Conservation (phyloP, 2,329 filamentous ascomycete genomes). For the Fusarium compactum region DNA sequence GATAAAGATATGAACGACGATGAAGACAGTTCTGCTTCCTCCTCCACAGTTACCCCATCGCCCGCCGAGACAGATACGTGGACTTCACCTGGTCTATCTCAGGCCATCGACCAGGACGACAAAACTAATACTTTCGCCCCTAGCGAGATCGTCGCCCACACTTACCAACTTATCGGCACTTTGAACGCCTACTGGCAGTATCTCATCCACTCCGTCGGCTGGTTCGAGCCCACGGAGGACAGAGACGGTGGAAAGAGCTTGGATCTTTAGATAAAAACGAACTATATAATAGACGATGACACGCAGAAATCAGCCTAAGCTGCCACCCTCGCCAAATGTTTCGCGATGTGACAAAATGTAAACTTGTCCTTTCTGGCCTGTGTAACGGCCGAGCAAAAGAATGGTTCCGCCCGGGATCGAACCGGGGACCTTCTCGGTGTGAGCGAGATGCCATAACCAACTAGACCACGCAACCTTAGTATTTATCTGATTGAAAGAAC, state of each 20-base stretch:
- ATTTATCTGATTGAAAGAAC: no score
- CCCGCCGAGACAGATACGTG: neutral
- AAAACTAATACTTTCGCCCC: neutral
- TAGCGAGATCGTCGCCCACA: neutral
- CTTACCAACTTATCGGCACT: neutral
- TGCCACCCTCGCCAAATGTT: no score
- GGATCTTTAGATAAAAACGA: neutral
- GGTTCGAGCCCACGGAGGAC: neutral
- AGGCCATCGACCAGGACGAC: neutral
- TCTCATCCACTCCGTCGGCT: neutral
- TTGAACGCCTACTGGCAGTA: neutral
- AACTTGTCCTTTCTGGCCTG: neutral
- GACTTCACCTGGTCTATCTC: neutral
- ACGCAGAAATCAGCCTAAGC: no score
- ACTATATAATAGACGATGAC: no score
- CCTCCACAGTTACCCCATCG: neutral
- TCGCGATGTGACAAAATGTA: no score
- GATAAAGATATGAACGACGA: neutral
- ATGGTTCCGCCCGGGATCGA: constrained; percentile 27
- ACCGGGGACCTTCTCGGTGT: constrained; percentile 36
- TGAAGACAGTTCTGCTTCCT: neutral
- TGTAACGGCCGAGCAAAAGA: neutral
- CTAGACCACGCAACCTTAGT: constrained; percentile 29
- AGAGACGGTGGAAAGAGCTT: neutral
- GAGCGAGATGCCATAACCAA: constrained; percentile 37